Base-by-base conservation (phyloP, 2,329 filamentous ascomycete species). In the Ophiostoma tasmaniense region DNA sequence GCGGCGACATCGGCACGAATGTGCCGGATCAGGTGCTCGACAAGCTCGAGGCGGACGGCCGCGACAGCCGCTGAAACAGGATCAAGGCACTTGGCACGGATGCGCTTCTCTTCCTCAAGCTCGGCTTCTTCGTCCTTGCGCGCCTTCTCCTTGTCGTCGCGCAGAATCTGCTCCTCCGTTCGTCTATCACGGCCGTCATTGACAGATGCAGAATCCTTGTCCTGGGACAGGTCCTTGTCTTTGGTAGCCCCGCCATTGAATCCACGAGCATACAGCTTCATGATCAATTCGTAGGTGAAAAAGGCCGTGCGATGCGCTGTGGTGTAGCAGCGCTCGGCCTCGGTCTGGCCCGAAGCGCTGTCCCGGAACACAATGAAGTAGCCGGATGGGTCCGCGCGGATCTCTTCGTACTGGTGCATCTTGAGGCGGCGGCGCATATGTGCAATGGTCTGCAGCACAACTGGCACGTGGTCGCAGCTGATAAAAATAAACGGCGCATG, bases 321-420 rank as follows among this genome's bases (percentile, higher is more conserved):
- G 68, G 87, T 84, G 77, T 87, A 93, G 76, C 93, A 97, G 71
- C 90, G 85, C 73, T 91, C 89, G 0, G 92, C 89, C 78, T 97
- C 93, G 68, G 89, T 83, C 74, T 93, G 89, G 2, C 94, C 94
- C 10, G 84, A 82, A 68, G 86, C 85, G 1, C 88, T 91, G 74
- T 94, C 90, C 66, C 91, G 87, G 75, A 99, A 99, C n/a, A 93
- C 83, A 67, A 98, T 87, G 76, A 92, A 98, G 78, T 97, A 99
- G 0, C 95, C 95, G 0, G 88, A 90, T 70, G 87, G 87, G 77
- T 99, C 95, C 70, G 91, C 87, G 42, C 92, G 87, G 67, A 99
- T 90, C 66, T 93, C 89, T 72, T 91, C 88, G 79, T 93, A 92
- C 70, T 87, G 83, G 76, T 91, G 97, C 66, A 89, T 87, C 78